Base-by-base conservation (phyloP, 495 filamentous ascomycete genomes). In the Podospora comata region DNA sequence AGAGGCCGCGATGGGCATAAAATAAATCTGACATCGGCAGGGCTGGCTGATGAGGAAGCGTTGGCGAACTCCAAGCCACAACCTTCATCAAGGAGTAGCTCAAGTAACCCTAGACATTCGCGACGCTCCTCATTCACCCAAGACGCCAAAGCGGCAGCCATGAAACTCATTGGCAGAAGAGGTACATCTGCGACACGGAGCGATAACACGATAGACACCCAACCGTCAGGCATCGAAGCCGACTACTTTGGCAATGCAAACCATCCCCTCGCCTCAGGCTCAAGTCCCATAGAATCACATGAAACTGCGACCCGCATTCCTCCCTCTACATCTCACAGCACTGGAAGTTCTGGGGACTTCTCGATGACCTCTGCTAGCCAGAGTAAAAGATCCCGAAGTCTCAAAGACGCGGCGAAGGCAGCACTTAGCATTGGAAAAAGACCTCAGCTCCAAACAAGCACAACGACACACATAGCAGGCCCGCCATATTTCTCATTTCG, bases 181-280 rank as follows among this genome's bases (percentile, higher is more conserved):
- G n/a, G 69, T 5, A 60, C 67, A 15, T 60, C 72, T 3, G 55
- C 66, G 1, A 55, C 58, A 6, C 71, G 55, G 67, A 68, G 68
- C 1, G 69, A 73, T 44, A 15, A 39, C 18, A 16, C 4, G 6
- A 26, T 20, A 13, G 15, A 39, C 13, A 73, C 39, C 20, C 61
- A 55, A 28, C 9, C 39, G 39, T 16, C 62, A 27, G 34, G 55
- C 60, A 67, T 7, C n/a, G 65, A 73, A 26, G 64, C 3, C 6
- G 74, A 78, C 60, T 77, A 74, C 48, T 71, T 77, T 65, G 70
- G 66, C 26, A 73, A 74, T 60, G 27, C 67, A 54, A 67, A 67
- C n/a, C 71, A 23, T 30, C 53, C 53, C 20, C 55, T n/a, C 9
- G 4, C 20, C 15, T n/a, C 18, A 13, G 28, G 23, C 1, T 18